These are phyloP conservation scores for Vitis cinerea DNA, from an alignment of 164 flowering plant species.

Conservation along the genomic window DNA sequence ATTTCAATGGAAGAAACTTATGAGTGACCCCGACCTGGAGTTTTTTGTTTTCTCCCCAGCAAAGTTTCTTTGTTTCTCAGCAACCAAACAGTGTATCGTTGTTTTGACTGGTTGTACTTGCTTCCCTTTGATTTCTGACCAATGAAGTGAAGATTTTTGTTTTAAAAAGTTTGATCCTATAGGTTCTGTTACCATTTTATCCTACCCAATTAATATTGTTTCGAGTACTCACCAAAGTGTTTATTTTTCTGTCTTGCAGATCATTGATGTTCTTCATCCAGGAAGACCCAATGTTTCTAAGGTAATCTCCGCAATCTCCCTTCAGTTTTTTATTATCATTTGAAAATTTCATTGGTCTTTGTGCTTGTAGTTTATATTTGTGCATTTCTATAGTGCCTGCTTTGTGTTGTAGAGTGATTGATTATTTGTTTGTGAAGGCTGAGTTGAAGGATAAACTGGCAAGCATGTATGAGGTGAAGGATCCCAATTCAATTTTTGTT, in stretches of 20 bases:
- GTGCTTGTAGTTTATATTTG: background rate
- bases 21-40: no score
- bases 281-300: constrained; percentile 71
- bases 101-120: no score
- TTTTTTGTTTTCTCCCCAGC: no score
- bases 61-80: no score
- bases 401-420: background rate
- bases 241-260: constrained; percentile 23
- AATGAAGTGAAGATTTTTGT: no score
- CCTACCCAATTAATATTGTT: no score
- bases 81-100: no score
- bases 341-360: background rate
- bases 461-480: constrained; percentile 61
- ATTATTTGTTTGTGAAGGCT: constrained; percentile 27
- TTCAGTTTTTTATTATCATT: background rate
- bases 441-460: constrained; percentile 66
- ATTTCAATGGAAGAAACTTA: no score
- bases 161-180: no score
- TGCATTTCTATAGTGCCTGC: background rate
- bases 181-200: no score
- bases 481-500: constrained; percentile 57
- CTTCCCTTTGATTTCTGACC: no score
- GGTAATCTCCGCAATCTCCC: constrained; percentile 23
- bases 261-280: constrained; percentile 75
- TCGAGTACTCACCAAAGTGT: no score